Conservation (phyloP, 2,329 filamentous ascomycete species). For the Colletotrichum sublineola region DNA sequence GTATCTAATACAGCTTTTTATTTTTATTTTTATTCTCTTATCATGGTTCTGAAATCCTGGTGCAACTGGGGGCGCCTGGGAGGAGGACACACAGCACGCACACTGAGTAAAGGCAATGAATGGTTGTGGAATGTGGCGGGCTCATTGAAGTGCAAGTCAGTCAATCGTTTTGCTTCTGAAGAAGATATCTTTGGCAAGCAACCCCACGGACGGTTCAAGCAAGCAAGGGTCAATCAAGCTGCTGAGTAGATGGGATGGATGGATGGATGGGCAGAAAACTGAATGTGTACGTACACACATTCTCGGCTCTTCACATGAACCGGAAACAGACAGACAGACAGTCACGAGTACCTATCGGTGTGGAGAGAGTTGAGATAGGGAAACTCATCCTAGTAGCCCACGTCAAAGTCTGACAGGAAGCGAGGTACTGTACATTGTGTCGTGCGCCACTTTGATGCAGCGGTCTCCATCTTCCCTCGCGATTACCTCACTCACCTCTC, state of each 20-base stretch:
- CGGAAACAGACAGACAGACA: too few species aligned
- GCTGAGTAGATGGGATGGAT: slow-evolving; percentile 22
- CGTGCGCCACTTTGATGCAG: too few species aligned
- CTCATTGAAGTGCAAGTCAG: background rate
- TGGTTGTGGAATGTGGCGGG: slow-evolving; percentile 30
- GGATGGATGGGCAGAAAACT: slow-evolving; percentile 20
- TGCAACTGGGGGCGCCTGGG: background rate
- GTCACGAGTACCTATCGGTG: background rate
- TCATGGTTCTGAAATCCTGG: background rate
- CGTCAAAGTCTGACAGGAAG: background rate
- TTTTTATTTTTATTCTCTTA: too few species aligned
- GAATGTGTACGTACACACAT: background rate
- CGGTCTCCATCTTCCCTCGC: background rate
- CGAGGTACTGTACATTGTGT: too few species aligned
- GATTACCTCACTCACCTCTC: background rate
- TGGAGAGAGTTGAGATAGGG: background rate
- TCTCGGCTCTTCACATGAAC: slow-evolving; percentile 8
- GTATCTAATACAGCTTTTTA: too few species aligned
- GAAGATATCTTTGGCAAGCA: background rate
- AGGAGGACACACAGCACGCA: background rate
- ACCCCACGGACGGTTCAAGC: slow-evolving; percentile 2
- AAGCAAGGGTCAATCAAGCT: background rate
- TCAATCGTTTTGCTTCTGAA: slow-evolving; percentile 3
- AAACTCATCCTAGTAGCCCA: background rate
- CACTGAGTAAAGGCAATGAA: background rate